These are phyloP conservation scores for Tricholoma sp. DNA, from an alignment of 768 basidiomycete genomes.

Conservation along the genomic window DNA sequence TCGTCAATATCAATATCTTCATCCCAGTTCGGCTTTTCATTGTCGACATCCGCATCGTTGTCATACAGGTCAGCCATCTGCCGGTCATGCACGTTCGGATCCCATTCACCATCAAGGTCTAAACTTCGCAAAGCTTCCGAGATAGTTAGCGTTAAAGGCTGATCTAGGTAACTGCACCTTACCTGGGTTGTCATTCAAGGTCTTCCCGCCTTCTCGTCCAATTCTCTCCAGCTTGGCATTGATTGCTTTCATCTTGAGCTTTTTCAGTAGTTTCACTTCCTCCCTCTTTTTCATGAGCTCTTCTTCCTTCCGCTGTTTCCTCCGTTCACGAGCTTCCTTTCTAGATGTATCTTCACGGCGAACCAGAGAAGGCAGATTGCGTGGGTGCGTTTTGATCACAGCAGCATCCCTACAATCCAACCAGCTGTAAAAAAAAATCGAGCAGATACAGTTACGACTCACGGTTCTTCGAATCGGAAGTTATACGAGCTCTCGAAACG, in stretches of 20 bases:
- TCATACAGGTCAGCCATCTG: constrained; percentile 79
- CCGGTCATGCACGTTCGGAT: constrained; percentile 75
- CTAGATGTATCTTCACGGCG: constrained; percentile 74
- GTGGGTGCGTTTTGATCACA: constrained; percentile 70
- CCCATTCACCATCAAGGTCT: constrained; percentile 92
- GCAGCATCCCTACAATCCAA: constrained; percentile 48
- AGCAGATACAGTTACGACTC: constrained; percentile 30
- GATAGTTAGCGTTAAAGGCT: neutral
- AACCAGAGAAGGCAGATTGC: constrained; percentile 56
- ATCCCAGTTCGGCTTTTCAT: constrained; percentile 80
- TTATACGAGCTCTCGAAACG: constrained; percentile 96
- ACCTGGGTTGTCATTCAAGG: constrained; percentile 34
- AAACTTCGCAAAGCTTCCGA: constrained; percentile 55
- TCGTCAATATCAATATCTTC: constrained; percentile 72
- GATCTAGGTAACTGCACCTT: neutral
- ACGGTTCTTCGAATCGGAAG: constrained; percentile 97
- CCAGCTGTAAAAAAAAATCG: neutral
- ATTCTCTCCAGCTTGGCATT: constrained; percentile 71
- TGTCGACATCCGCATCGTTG: constrained; percentile 34
- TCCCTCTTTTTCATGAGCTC: constrained; percentile 70
- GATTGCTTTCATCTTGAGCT: constrained; percentile 82
- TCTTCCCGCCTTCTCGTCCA: constrained; percentile 62
- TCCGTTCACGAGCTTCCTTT: constrained; percentile 79
- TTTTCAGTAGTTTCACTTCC: constrained; percentile 75
- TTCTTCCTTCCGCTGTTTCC: constrained; percentile 75